Base-by-base conservation (phyloP, 495 filamentous ascomycete genomes). In the Hamigera avellanea region DNA sequence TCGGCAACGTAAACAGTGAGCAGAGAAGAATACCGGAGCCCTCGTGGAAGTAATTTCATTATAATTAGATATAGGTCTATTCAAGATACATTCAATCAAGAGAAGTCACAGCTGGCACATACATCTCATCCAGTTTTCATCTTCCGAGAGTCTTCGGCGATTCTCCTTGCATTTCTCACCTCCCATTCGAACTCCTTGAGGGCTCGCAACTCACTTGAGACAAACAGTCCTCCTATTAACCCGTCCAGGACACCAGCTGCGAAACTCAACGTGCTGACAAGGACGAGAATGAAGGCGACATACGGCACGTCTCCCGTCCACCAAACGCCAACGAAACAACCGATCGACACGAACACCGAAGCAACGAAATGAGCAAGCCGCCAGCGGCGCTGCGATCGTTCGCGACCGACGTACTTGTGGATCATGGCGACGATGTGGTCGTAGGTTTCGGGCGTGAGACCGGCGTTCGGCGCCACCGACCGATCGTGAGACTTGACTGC, bases 141-240 rank as follows among this genome's bases (percentile, higher is more conserved):
- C 9, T 4, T 23, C 21, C 9, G 21, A 4, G 21, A 4, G 4
- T 23, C 21, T 9, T 48, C 49, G 7, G 46, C 43, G 27, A 64
- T 27, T 17, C 49, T 51, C 42, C 58, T 75, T 23, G 80, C 80
- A 59, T 81, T 91, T 34, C 61, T 59, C 10, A 98, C 78, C 63
- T 98, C 93, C 81, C 86, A 94, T 49, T 91, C 78, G 60, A 95
- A 96, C 62, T 96, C 91, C 46, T 76, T 81, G n/a, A 98, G 60
- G 10, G 84, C 78, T 41, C 85, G 66, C 40, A 94, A 43, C 61
- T 98, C 91, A 45, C 73, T 75, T 9, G 78, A 76, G 43, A 94
- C 78, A 48, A 96, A 96, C 19, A 96, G 49, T 1, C 86, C 73
- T 2, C 86, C 84, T 52, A 95, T 81, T 19, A 96, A 51, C 0